Conservation (phyloP, 148 eudicot genomes). For the Hydrangea macrophylla region DNA sequence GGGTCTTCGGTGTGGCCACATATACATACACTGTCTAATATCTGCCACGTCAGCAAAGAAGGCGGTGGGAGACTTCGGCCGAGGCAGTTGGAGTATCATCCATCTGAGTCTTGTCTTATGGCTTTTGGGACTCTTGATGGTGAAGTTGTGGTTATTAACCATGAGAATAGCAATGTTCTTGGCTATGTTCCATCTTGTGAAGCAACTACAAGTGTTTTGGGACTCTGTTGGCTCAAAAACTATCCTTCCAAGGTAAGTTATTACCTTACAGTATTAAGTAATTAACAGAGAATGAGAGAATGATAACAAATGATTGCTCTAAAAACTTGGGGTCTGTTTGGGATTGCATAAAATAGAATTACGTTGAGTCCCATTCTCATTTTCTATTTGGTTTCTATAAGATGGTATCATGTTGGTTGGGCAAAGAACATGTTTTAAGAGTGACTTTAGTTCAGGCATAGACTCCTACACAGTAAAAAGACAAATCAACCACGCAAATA, state of each 20-base stretch:
- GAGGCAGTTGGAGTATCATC: constrained; percentile 90
- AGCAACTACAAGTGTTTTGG: constrained; percentile 49
- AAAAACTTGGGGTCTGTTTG: no score
- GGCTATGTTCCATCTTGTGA: constrained; percentile 48
- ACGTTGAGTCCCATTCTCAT: no score
- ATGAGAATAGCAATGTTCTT: constrained; percentile 51
- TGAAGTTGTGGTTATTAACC: constrained; percentile 70
- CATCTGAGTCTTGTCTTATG: constrained; percentile 61
- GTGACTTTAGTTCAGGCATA: no score
- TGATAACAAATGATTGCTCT: no score
- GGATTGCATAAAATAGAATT: no score
- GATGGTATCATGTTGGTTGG: no score
- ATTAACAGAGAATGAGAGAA: no score
- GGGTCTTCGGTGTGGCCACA: constrained; percentile 59
- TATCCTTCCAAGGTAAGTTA: constrained; percentile 65
- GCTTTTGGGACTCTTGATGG: constrained; percentile 85
- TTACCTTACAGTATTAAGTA: background rate
- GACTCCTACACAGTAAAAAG: no score
- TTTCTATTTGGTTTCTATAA: no score
- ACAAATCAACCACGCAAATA: no score
- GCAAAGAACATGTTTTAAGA: no score
- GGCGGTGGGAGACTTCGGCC: constrained; percentile 52
- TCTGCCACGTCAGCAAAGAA: constrained; percentile 30
- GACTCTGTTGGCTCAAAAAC: constrained; percentile 82
- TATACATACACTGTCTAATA: constrained; percentile 39